Percentiles rank a stretch among this genome's conserved stretches.
These are phyloP conservation scores for Oehlia diaphana DNA, from an alignment of 192 early-diverging fungal genomes.

Conservation along the genomic window DNA sequence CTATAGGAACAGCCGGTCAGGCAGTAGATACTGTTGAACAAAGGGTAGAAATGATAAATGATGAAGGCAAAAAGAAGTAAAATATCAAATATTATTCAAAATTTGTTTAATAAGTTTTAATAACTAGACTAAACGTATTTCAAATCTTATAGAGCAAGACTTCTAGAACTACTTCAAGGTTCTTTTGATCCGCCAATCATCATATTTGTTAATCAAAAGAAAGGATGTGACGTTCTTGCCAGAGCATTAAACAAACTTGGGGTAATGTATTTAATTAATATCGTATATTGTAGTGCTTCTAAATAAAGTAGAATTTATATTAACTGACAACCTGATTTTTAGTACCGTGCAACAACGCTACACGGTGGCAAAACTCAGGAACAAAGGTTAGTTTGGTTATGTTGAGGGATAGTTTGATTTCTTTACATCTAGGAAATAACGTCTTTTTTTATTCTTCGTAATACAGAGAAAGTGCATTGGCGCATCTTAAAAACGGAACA, in stretches of 20 bases:
- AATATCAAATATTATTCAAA: not conserved
- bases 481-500: conserved; percentile 75
- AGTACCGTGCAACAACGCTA: conserved; percentile 71
- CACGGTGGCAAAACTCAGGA: conserved; percentile 98
- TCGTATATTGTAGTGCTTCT: not conserved
- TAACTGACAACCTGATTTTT: conserved; percentile 9
- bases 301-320: not conserved
- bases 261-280: conserved; percentile 31
- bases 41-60: conserved; percentile 87
- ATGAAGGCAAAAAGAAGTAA: conserved; percentile 81
- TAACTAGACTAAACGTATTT: conserved; percentile 3
- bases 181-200: conserved; percentile 86
- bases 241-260: conserved; percentile 76
- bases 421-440: not conserved
- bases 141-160: conserved; percentile 55
- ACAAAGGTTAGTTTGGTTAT: conserved; percentile 53
- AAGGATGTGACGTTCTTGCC: conserved; percentile 81
- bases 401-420: not conserved
- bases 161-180: conserved; percentile 75
- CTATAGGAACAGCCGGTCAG: conserved; percentile 95
- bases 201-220: conserved; percentile 98
- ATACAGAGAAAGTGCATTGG: conserved; percentile 76
- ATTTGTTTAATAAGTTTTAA: not conserved
- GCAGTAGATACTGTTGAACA: conserved; percentile 97
- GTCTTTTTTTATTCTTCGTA: not conserved